A percentile compares a stretch with the other conserved stretches of the same genome.
Conservation (phyloP, 148 eudicot genomes). For the Cornus controversa region DNA sequence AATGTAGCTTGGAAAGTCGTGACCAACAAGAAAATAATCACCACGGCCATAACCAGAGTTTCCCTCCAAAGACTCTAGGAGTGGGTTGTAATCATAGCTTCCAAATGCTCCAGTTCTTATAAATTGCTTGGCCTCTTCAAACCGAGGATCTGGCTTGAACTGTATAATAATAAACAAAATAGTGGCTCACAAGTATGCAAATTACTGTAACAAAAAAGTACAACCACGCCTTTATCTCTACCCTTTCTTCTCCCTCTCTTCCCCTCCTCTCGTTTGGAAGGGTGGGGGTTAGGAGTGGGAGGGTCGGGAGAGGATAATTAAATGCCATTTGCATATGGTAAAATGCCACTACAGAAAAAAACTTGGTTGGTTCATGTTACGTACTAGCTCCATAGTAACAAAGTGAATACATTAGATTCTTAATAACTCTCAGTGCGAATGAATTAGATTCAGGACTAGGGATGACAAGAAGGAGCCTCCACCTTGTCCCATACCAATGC, state of each 20-base stretch:
- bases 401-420: background rate
- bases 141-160: conserved; percentile 96
- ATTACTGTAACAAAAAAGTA: background rate
- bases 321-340: too few relatives aligned
- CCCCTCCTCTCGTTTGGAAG: background rate
- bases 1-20: conserved; percentile 90
- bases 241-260: too few relatives aligned
- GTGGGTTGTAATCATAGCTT: conserved; percentile 91
- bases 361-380: background rate
- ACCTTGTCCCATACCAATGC: too few relatives aligned
- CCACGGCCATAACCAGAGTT: conserved; percentile 89
- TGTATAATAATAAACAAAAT: conserved; percentile 29
- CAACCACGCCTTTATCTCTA: too few relatives aligned
- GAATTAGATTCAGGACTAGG: too few relatives aligned
- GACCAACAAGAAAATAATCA: conserved; percentile 93
- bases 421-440: too few relatives aligned
- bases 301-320: background rate
- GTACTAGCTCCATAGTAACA: background rate
- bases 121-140: conserved; percentile 87
- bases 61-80: conserved; percentile 93
- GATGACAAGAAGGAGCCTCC: too few relatives aligned
- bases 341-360: too few relatives aligned
- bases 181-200: background rate
- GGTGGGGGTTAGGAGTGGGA: background rate
- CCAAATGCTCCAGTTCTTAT: conserved; percentile 95